Percentiles rank a stretch among this genome's conserved stretches.
Conservation (phyloP, 768 basidiomycete genomes). For the Leccinum barrowsii region DNA sequence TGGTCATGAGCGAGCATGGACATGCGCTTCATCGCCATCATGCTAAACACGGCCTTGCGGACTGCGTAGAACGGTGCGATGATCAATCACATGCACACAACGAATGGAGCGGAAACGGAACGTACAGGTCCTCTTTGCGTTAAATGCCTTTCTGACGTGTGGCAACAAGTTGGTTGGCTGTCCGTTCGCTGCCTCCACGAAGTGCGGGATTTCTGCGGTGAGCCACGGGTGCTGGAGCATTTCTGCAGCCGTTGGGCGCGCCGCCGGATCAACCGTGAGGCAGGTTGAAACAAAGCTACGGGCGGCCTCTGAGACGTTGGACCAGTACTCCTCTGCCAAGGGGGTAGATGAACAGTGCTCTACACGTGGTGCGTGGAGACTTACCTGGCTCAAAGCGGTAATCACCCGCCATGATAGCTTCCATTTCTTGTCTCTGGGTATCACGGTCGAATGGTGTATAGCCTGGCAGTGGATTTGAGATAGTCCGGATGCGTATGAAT, state of each 20-base stretch:
- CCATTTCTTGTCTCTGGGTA: conserved; percentile 83
- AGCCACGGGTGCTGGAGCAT: conserved; percentile 70
- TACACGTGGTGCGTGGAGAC: not conserved
- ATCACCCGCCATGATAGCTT: conserved; percentile 91
- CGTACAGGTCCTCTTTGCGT: conserved; percentile 84
- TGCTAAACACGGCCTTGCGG: conserved; percentile 83
- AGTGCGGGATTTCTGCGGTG: conserved; percentile 63
- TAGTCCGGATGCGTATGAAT: not conserved
- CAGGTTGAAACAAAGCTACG: conserved; percentile 80
- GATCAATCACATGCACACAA: conserved; percentile 1
- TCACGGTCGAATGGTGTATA: conserved; percentile 99
- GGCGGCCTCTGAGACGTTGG: conserved; percentile 76
- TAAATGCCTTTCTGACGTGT: conserved; percentile 83
- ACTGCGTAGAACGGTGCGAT: conserved; percentile 41
- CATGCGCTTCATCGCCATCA: conserved; percentile 85
- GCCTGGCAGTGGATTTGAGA: conserved; percentile 36
- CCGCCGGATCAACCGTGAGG: conserved; percentile 77
- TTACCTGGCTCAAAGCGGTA: conserved; percentile 81
- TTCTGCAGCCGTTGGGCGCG: conserved; percentile 76
- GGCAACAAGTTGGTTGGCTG: conserved; percentile 78
- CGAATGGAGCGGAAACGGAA: conserved; percentile 13
- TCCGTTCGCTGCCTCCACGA: conserved; percentile 55
- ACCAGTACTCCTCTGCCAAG: conserved; percentile 75
- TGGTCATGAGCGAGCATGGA: conserved; percentile 41
- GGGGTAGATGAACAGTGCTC: not conserved